phyloP scores from a whole-genome alignment of 2,329 filamentous ascomycete genomes.

The Alternaria sp. region DNA sequence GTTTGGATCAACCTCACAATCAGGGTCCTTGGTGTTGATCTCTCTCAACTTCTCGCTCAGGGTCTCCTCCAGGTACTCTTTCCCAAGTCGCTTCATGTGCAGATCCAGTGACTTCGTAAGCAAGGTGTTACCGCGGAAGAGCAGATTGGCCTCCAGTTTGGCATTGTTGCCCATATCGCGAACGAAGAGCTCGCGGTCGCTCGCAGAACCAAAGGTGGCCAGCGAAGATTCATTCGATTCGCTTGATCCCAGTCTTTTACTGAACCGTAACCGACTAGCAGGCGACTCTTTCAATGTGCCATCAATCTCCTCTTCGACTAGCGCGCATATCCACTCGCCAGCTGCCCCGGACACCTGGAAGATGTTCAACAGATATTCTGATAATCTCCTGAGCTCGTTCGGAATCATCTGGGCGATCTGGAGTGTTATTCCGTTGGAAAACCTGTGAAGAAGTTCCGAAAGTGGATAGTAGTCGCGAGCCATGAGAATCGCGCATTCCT shows the following conservation, averaged over 20 bases:
- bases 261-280: slow-evolving; percentile 71
- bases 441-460: slow-evolving; percentile 82
- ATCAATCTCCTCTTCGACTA: slow-evolving; percentile 97
- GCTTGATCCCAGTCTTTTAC: slow-evolving; percentile 72
- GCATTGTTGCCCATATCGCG: slow-evolving; percentile 80
- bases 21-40: slow-evolving; percentile 87
- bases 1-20: slow-evolving; percentile 95
- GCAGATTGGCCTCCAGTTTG: slow-evolving; percentile 86
- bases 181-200: slow-evolving; percentile 73
- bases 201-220: slow-evolving; percentile 48
- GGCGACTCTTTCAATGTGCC: slow-evolving; percentile 83
- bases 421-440: slow-evolving; percentile 80
- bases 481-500: slow-evolving; percentile 89
- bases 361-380: slow-evolving; percentile 89
- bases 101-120: slow-evolving; percentile 92
- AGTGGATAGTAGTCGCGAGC: slow-evolving; percentile 83
- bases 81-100: slow-evolving; percentile 93
- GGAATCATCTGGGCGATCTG: slow-evolving; percentile 83
- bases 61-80: slow-evolving; percentile 88
- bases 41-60: slow-evolving; percentile 84
- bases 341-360: slow-evolving; percentile 90
- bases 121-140: slow-evolving; percentile 94
- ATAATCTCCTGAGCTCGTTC: slow-evolving; percentile 76
- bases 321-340: slow-evolving; percentile 86
- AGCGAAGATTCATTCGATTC: slow-evolving; percentile 65